Evolutionary conservation across 2,329 filamentous ascomycete genomes (phyloP).

Genomic region (Didymellaceae sp.): DNA sequence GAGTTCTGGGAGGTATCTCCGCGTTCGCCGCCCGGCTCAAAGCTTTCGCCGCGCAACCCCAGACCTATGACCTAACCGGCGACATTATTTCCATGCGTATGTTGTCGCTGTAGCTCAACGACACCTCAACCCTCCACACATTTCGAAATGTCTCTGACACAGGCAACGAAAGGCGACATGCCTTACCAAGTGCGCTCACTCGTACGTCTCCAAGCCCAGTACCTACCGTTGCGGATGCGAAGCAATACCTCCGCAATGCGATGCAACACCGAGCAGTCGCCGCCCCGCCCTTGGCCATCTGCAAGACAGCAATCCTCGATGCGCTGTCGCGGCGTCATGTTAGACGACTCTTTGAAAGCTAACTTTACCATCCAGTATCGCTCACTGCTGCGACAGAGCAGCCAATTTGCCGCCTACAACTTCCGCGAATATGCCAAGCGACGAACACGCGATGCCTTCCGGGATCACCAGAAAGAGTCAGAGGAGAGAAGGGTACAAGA

Average conservation of each 20-base stretch:
- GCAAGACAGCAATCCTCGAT: background rate
- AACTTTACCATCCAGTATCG: slow-evolving; percentile 71
- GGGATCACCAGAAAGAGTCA: slow-evolving; percentile 74
- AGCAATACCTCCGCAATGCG: slow-evolving; percentile 8
- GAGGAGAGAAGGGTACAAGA: slow-evolving; percentile 84
- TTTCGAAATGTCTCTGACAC: slow-evolving; percentile 44
- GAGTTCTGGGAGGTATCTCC: slow-evolving; percentile 10
- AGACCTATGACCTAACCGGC: slow-evolving; percentile 43
- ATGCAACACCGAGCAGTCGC: slow-evolving; percentile 3
- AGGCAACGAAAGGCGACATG: slow-evolving; percentile 45
- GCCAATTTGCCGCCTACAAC: slow-evolving; percentile 92
- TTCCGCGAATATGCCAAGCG: slow-evolving; percentile 96
- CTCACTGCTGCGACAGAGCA: slow-evolving; percentile 83
- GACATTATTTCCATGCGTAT: slow-evolving; percentile 42
- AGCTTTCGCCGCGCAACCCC: slow-evolving; percentile 37
- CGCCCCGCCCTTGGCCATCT: background rate
- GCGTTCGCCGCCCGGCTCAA: slow-evolving; percentile 31
- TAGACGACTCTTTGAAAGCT: background rate
- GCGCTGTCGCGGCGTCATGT: background rate
- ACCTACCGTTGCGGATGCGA: slow-evolving; percentile 4
- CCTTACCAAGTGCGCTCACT: slow-evolving; percentile 50
- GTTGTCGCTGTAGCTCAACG: slow-evolving; percentile 23
- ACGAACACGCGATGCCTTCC: slow-evolving; percentile 88
- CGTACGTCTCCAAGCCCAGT: slow-evolving; percentile 37
- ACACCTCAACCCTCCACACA: slow-evolving; percentile 26